Evolutionary conservation across 1,284 basidiomycete genomes (phyloP), one percentile per base, ranked within the genome.

Genomic region (Leccinum insolens): DNA sequence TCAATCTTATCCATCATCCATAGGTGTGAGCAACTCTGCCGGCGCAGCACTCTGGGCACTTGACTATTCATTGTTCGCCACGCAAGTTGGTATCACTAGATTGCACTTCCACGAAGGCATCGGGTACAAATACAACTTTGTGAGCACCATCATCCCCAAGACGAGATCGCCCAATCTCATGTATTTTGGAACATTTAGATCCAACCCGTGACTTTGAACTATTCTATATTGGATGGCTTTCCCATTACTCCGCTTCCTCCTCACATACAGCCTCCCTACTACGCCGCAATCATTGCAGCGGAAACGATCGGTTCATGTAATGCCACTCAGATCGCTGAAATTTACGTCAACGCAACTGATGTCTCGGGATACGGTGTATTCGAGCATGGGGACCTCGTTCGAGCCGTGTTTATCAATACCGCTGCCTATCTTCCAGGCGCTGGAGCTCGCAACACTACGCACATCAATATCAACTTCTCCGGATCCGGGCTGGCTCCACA

Each of bases 21-120:
- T 39, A 37, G 86, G 86, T 4, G 86, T 91, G 17, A 89, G 88
- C 75, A 89, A 92, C 73, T 86, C 87, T 1, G 91, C 86, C 11
- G 91, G 90, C 44, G 88, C 89, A 3, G 87, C 89, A 17, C 77
- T 93, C 28, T 92, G 91, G 90, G 81, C 83, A 1, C 79, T 91
- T 67, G 89, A 92, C 74, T 91, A 91, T 73, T 80, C 84, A 1
- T 78, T 93, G 7, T 88, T 80, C 68, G 83, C 83, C 76, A 83
- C 80, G 15, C 80, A 82, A 71, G 73, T 82, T 39, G 81, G 80
- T 3, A 80, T 75, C 28, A 72, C 70, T 46, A 64, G 73, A 65
- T 17, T 76, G 22, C 70, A 76, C 71, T 85, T 85, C 75, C 83
- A 85, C 68, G 76, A 82, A 66, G 84, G 84, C 6, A 75, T 86